phyloP scores from a whole-genome alignment of 2,329 filamentous ascomycete species.

The Rutstroemia sp. region DNA sequence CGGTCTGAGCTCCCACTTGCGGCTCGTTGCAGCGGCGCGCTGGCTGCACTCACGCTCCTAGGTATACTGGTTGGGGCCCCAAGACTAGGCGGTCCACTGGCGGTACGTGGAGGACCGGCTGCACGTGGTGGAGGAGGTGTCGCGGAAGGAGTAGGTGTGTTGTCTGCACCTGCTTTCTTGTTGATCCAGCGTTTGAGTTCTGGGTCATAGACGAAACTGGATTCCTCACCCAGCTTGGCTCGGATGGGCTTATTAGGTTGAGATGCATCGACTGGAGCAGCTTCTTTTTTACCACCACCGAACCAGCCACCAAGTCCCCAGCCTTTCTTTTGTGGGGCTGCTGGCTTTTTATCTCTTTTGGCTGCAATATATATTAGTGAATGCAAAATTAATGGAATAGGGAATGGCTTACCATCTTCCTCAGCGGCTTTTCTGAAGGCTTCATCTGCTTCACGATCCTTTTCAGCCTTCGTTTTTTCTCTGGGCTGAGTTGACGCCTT shows the following conservation, averaged over 20 bases:
- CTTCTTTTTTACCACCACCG: conserved; percentile 57
- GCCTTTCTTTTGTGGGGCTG: conserved; percentile 48
- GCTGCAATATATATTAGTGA: conserved; percentile 36
- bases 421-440: conserved; percentile 80
- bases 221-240: conserved; percentile 91
- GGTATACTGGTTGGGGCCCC: background rate
- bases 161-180: conserved; percentile 70
- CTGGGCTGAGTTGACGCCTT: conserved; percentile 34
- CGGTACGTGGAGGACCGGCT: conserved; percentile 34
- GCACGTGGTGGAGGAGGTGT: conserved; percentile 72
- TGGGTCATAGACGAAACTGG: conserved; percentile 86
- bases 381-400: background rate
- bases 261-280: conserved; percentile 27
- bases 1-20: background rate
- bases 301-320: conserved; percentile 89
- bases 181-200: conserved; percentile 98
- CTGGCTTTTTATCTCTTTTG: conserved; percentile 48
- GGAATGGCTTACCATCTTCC: conserved; percentile 51
- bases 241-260: conserved; percentile 64
- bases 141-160: conserved; percentile 49
- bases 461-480: conserved; percentile 57
- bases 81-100: background rate
- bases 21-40: background rate
- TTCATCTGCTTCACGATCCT: conserved; percentile 75
- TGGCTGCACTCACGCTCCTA: background rate